Evolutionary conservation across 2,329 filamentous ascomycete species (phyloP), one percentile per base, ranked within the genome.

Genomic region (Mycosphaerella arachidis): DNA sequence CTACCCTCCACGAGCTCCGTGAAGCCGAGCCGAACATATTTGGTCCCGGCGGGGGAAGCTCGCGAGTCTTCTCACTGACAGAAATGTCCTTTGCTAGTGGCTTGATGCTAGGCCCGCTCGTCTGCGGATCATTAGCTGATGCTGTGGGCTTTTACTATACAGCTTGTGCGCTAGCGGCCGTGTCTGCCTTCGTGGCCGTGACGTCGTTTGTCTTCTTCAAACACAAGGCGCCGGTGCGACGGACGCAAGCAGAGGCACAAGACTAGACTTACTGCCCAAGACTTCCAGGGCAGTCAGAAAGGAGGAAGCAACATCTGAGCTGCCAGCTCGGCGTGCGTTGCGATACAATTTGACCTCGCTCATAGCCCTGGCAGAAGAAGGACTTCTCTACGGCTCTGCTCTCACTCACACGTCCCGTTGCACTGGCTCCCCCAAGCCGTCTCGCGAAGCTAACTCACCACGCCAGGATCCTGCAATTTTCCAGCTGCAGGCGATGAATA

Each of bases 171-270:
- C 13, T 40, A 61, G 63, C 63, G 48, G 45, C 4, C 4, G 37
- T 56, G 6, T 53, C 60, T 1, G 50, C 30, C 6, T 48, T 64
- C 4, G 58, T 59, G 37, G 55, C 60, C 12, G n/a, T 48, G 13
- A 54, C 58, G 4, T 63, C 60, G 5, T 65, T 58, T 12, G 29
- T 63, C 16, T 65, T 65, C 45, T 63, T 65, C 57, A 63, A 60
- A 6, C 63, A 65, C 33, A 56, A 57, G 6, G 55, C 63, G 6
- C 50, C 45, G 10, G 51, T 57, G 13, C 43, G 53, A 30, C 58
- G 61, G 33, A 24, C 45, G 30, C 37, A 9, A 31, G 53, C 52
- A 33, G n/a, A 33, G 7, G 27, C 27, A 52, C 30, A 50, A 27
- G 46, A 50, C 3, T 12, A 50, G 29, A 9, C 20, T 29, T 10